Conservation (phyloP, 2,329 filamentous ascomycete genomes). For the Exserohilum rostratum region DNA sequence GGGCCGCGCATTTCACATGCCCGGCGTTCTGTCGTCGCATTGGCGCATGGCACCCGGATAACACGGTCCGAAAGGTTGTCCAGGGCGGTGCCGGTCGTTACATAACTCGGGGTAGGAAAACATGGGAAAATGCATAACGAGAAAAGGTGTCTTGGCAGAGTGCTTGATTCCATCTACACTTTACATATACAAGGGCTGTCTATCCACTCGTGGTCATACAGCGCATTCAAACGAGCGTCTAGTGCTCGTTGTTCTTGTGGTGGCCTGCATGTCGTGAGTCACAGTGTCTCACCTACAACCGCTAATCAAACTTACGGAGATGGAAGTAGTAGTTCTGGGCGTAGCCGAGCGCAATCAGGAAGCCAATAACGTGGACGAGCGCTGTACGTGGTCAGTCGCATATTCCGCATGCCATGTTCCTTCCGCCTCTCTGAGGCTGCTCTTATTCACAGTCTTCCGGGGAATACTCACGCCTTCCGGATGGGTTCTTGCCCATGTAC, state of each 20-base stretch:
- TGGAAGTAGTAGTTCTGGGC: slow-evolving; percentile 99
- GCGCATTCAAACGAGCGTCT: slow-evolving; percentile 47
- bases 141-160: slow-evolving; percentile 25
- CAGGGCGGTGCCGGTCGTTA: background rate
- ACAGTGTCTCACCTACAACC: slow-evolving; percentile 10
- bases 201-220: slow-evolving; percentile 15
- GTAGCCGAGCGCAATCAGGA: slow-evolving; percentile 83
- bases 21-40: background rate
- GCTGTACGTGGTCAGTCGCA: slow-evolving; percentile 61
- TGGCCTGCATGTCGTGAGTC: slow-evolving; percentile 68
- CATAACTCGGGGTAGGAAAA: background rate
- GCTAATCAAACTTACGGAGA: slow-evolving; percentile 73
- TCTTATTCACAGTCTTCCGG: slow-evolving; percentile 28
- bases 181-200: slow-evolving; percentile 47
- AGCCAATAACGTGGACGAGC: slow-evolving; percentile 82
- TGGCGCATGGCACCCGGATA: background rate
- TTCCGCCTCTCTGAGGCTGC: background rate
- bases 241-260: slow-evolving; percentile 99
- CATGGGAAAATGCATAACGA: background rate
- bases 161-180: slow-evolving; percentile 46
- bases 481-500: slow-evolving; percentile 95
- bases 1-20: background rate
- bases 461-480: slow-evolving; percentile 75
- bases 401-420: background rate
- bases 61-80: background rate